phyloP scores from a whole-genome alignment of 805 yeast genomes.

The Ogataea nitratoaversa region DNA sequence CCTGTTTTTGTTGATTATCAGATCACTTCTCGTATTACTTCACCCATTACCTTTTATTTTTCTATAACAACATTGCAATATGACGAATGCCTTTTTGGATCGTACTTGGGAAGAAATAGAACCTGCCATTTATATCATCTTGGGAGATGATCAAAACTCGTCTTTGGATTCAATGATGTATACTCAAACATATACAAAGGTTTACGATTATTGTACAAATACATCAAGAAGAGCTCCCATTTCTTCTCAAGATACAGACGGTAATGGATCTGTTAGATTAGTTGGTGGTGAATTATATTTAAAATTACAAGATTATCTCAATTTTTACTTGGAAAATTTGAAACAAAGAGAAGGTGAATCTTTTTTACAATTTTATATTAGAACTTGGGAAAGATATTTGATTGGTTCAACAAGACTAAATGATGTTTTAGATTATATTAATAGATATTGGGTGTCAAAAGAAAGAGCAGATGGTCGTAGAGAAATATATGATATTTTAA shows the following conservation, averaged over 20 bases:
- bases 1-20: no score
- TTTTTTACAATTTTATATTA: slow-evolving; percentile 77
- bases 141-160: slow-evolving; percentile 61
- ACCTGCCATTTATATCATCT: slow-evolving; percentile 66
- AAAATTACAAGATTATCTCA: slow-evolving; percentile 64
- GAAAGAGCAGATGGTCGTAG: slow-evolving; percentile 91
- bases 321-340: slow-evolving; percentile 50
- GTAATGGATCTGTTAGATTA: slow-evolving; percentile 34
- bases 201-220: slow-evolving; percentile 88
- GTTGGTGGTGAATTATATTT: slow-evolving; percentile 89
- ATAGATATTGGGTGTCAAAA: slow-evolving; percentile 95
- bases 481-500: slow-evolving; percentile 86
- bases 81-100: slow-evolving; percentile 23
- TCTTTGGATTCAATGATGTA: slow-evolving; percentile 70
- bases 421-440: slow-evolving; percentile 92
- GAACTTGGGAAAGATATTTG: slow-evolving; percentile 83
- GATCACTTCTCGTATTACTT: no score
- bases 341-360: slow-evolving; percentile 54
- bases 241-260: slow-evolving; percentile 17
- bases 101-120: slow-evolving; percentile 72
- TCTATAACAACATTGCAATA: no score
- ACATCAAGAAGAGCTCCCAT: slow-evolving; percentile 46
- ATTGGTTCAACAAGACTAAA: slow-evolving; percentile 89
- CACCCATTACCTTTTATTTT: no score
- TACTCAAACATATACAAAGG: slow-evolving; percentile 87